Conservation (phyloP, 305 asterid genomes). For the Withania somnifera region DNA sequence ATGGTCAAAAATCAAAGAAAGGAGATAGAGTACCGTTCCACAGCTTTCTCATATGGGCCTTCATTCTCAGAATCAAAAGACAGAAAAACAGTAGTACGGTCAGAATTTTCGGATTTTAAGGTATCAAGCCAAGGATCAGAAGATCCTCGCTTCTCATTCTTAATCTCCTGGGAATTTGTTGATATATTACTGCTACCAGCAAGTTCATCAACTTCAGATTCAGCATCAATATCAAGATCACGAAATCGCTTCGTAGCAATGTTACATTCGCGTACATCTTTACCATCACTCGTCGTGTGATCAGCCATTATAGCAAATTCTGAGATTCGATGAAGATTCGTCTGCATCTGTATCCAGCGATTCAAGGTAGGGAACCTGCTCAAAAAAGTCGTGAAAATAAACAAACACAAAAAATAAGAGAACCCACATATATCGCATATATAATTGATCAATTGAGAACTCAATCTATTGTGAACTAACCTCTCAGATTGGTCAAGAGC, state of each 20-base stretch:
- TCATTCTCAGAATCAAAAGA: conserved; percentile 96
- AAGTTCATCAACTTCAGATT: conserved; percentile 78
- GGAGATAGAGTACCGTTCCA: conserved; percentile 53
- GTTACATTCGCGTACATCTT: conserved; percentile 41
- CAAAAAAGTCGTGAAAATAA: conserved; percentile 5
- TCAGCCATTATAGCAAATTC: conserved; percentile 86
- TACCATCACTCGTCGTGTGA: conserved; percentile 34
- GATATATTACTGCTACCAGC: conserved; percentile 41
- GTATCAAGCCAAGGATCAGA: conserved; percentile 61
- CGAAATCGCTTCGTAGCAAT: conserved; percentile 67
- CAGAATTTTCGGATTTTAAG: conserved; percentile 45
- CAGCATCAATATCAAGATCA: conserved; percentile 82
- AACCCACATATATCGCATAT: conserved; percentile 11
- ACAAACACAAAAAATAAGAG: conserved; percentile 3
- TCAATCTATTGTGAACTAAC: conserved; percentile 28
- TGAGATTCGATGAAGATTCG: conserved; percentile 89
- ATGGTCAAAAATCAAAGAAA: not conserved
- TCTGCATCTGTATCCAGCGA: conserved; percentile 99
- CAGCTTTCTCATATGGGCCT: conserved; percentile 88
- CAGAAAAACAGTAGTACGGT: conserved; percentile 60
- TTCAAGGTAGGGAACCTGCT: conserved; percentile 94
- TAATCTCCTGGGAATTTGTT: conserved; percentile 36
- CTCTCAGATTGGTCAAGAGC: conserved; percentile 98
- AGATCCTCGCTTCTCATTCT: conserved; percentile 32
- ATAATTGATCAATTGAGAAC: conserved; percentile 10